Base-by-base conservation (phyloP, 1,284 basidiomycete genomes). In the Schizophyllum amplum region DNA sequence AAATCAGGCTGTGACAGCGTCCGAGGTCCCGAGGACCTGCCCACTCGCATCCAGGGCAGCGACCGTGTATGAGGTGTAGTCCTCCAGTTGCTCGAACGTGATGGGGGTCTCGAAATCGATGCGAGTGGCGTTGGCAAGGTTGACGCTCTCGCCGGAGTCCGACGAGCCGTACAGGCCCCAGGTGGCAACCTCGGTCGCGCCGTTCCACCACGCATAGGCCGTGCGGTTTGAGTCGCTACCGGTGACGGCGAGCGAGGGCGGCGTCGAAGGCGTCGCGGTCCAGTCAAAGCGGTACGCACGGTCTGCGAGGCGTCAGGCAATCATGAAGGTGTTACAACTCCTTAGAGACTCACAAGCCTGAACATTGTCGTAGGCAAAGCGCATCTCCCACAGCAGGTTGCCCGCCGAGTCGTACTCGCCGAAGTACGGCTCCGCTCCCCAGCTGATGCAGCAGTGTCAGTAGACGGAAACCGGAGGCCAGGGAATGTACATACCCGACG, bases 141-240 rank as follows among this genome's bases (percentile, higher is more conserved):
- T 50, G 33, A 4, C 46, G 17, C 20, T 6, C 5, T 52, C 53
- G 7, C 20, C 27, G 7, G 1, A 2, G 1, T 24, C 23, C 24
- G 22, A 11, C 2, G 54, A 56, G 11, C 54, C 57, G 11, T 52
- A 49, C 4, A 57, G 56, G 15, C n/a, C 21, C 23, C 54, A 60
- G 21, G 27, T n/a, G 13, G 54, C 54, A 1, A 60, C 59, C 6
- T 58, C 47, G 15, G 59, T 60, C 26, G 59, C 59, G 1, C 59
- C 59, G 52, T 58, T 60, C 59, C 59, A 60, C 42, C 56, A 60
- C 4, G 57, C 59, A 7, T 54, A 60, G 24, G 57, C 54, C 21
- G 49, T 24, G 15, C 24, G 51, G 22, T 42, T 42, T 9, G 33
- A 42, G 33, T 42, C 33, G 33, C 2, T 2, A 17, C 33, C 33